Evolutionary conservation across 192 early-diverging fungal genomes (phyloP).

Genomic region (Mortierella claussenii): DNA sequence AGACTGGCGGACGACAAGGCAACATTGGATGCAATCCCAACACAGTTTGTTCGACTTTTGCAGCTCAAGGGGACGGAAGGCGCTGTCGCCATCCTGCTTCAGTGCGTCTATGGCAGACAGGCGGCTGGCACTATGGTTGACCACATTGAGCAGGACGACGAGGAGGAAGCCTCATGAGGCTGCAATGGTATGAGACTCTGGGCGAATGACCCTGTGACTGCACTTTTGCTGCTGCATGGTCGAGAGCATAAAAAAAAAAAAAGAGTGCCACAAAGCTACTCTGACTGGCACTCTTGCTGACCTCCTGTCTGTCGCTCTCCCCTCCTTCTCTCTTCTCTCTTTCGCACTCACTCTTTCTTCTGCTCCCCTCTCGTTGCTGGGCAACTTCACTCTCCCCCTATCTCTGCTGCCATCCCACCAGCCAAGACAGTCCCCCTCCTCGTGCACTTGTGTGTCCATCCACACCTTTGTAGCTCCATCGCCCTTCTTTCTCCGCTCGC

Average conservation of each 20-base stretch:
- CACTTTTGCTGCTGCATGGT: neutral
- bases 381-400: neutral
- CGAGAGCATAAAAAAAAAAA: neutral
- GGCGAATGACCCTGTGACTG: conserved; percentile 11
- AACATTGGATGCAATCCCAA: conserved; percentile 37
- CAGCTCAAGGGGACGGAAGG: conserved; percentile 42
- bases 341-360: neutral
- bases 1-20: conserved; percentile 32
- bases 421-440: too few species aligned
- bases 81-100: conserved; percentile 22
- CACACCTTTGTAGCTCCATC: neutral
- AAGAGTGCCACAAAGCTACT: too few species aligned
- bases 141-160: neutral
- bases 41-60: conserved; percentile 33
- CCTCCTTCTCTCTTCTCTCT: conserved; percentile 3
- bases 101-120: conserved; percentile 35
- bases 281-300: neutral
- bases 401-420: too few species aligned
- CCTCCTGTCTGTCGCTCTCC: conserved; percentile 1
- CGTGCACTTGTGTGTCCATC: too few species aligned
- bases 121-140: neutral
- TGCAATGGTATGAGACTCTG: too few species aligned
- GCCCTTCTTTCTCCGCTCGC: neutral
- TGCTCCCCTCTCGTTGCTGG: neutral
- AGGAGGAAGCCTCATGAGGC: too few species aligned